Evolutionary conservation across 352 stramenopile genomes (phyloP), one percentile per base, ranked within the genome.

Genomic region (Phytophthora sp.): DNA sequence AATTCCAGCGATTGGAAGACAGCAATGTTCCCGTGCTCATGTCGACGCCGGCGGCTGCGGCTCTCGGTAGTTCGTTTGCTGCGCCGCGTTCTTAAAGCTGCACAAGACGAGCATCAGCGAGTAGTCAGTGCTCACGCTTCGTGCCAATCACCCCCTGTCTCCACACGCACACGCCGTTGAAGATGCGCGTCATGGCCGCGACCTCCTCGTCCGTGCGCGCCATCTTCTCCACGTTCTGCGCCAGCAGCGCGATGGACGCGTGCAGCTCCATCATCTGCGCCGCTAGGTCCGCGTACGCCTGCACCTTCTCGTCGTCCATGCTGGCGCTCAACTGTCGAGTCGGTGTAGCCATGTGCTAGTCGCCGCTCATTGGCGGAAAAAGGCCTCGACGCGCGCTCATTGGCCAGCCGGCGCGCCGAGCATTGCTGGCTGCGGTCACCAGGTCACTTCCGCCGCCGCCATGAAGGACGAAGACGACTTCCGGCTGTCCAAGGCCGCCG

Each of bases 201-300:
- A 89, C 72, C 55, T 91, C 73, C n/a, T 77, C 67, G 54, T 91
- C 82, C 6, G 81, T 89, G n/a, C 54, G 67, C 30, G 72, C 84
- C 77, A 92, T 88, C 62, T 88, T 89, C 62, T 91, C 79, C 44
- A 92, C 70, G 54, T 92, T 92, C 41, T 84, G 77, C 38, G 79
- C 49, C 45, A 92, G 72, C 49, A 88, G 79, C 63, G 81, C 76
- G 37, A 92, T 72, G 0, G 79, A 89, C 57, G 76, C 82, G 57
- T 92, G 81, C 52, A 92, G 74, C 76, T 92, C 84, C 51, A 80
- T 86, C 77, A 92, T 86, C 68, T 84, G 78, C 42, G 69, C 73
- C 45, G 84, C 82, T 41, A 92, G 56, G 31, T 89, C 79, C 27
- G 69, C 76, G 66, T 92, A 92, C 62, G 76, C 77, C 39, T 69